Conservation (phyloP, 805 yeast genomes). For the Wickerhamiella siamensis region DNA sequence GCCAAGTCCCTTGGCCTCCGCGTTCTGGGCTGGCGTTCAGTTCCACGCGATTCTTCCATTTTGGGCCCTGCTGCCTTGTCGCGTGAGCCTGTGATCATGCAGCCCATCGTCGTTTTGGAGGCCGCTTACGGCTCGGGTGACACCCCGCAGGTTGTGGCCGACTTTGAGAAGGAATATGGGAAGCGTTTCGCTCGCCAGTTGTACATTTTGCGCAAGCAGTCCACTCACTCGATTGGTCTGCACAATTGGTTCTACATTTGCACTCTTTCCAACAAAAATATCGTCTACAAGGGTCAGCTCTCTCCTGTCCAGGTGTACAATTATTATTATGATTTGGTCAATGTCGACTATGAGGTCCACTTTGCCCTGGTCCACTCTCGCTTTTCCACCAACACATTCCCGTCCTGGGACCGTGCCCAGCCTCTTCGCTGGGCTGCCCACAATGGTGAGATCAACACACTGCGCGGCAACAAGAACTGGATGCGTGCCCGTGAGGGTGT, state of each 20-base stretch:
- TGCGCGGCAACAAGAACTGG: constrained; percentile 98
- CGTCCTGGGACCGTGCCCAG: constrained; percentile 99
- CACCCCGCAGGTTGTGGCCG: constrained; percentile 19
- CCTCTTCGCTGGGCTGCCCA: constrained; percentile 96
- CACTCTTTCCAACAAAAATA: constrained; percentile 74
- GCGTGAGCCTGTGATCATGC: constrained; percentile 81
- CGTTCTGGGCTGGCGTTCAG: constrained; percentile 89
- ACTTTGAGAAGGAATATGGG: constrained; percentile 39
- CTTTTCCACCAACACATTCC: constrained; percentile 95
- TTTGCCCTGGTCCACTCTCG: constrained; percentile 94
- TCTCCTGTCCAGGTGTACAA: constrained; percentile 93
- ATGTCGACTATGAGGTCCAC: constrained; percentile 86
- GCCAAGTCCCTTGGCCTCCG: constrained; percentile 63
- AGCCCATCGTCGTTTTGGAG: constrained; percentile 74
- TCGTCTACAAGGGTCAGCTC: constrained; percentile 94
- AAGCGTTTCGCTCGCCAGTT: constrained; percentile 68
- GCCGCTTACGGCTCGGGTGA: constrained; percentile 32
- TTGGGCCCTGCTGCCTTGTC: constrained; percentile 90
- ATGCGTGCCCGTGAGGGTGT: constrained; percentile 98
- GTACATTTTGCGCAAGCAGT: constrained; percentile 74
- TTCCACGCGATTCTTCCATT: constrained; percentile 88
- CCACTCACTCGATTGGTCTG: constrained; percentile 80
- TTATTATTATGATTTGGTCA: constrained; percentile 83
- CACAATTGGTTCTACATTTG: constrained; percentile 97
- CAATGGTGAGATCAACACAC: constrained; percentile 94